Percentiles rank a stretch among this genome's conserved stretches.
Evolutionary conservation across 176 grass and related monocot genomes (phyloP).

Genomic region (Raddia distichophylla): DNA sequence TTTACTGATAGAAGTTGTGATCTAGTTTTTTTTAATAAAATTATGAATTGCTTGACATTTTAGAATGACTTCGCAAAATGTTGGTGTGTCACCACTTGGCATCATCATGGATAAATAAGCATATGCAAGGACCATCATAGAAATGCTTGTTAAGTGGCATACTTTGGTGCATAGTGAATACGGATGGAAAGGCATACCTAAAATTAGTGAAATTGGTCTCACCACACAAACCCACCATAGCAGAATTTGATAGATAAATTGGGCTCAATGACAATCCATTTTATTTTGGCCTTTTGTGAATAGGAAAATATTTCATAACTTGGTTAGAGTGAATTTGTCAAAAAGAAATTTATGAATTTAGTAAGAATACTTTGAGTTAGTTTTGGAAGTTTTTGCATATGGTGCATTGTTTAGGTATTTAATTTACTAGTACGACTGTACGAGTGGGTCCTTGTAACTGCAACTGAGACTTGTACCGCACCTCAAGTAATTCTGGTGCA

Average conservation of each 20-base stretch:
- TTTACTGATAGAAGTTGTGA: not conserved
- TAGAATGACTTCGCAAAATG: not conserved
- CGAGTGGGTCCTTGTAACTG: not conserved
- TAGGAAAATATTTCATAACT: constrained; percentile 7
- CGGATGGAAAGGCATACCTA: not conserved
- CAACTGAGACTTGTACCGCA: not conserved
- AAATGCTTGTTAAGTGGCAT: not conserved
- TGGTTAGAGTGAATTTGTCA: constrained; percentile 2
- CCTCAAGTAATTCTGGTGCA: not conserved
- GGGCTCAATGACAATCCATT: not conserved
- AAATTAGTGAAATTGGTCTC: constrained; percentile 2
- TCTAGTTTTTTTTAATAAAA: constrained; percentile 20
- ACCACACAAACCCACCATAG: not conserved
- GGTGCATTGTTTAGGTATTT: not conserved
- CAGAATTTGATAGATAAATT: not conserved
- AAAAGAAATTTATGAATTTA: not conserved
- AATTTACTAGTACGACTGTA: not conserved
- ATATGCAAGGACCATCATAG: not conserved
- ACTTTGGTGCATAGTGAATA: not conserved
- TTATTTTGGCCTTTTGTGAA: constrained; percentile 6
- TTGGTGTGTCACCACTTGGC: not conserved
- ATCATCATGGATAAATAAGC: not conserved
- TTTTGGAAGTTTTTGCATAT: too few species aligned
- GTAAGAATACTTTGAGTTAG: constrained; percentile 4
- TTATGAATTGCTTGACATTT: not conserved